Conservation (phyloP, 371 early-diverging fungal species). For the Hamiltosporidium magnivora region DNA sequence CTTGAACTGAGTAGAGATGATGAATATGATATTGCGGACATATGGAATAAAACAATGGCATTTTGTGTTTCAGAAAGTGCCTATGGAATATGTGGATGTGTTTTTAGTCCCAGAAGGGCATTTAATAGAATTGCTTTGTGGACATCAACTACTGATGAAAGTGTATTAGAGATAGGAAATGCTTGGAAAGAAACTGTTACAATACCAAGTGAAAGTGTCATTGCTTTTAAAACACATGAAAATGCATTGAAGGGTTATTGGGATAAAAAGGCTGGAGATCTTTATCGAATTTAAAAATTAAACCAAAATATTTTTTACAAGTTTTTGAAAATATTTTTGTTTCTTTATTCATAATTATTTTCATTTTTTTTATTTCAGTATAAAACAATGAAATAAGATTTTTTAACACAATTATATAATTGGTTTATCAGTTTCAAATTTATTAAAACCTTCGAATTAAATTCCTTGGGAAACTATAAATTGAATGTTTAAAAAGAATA, state of each 20-base stretch:
- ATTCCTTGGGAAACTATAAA: too few species aligned
- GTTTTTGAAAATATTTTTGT: too few species aligned
- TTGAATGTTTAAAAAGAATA: too few species aligned
- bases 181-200: neutral
- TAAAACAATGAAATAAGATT: too few species aligned
- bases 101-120: conserved; percentile 9
- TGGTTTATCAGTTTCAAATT: too few species aligned
- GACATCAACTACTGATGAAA: neutral
- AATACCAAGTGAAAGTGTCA: neutral
- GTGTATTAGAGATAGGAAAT: conserved; percentile 1
- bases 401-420: too few species aligned
- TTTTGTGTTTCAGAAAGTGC: conserved; percentile 33
- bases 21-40: conserved; percentile 3
- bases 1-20: conserved; percentile 34
- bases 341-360: too few species aligned
- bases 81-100: conserved; percentile 34
- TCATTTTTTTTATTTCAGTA: too few species aligned
- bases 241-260: neutral
- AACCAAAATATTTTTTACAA: too few species aligned
- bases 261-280: neutral
- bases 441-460: too few species aligned
- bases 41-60: conserved; percentile 38
- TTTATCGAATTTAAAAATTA: too few species aligned
- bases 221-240: conserved; percentile 5
- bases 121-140: conserved; percentile 7